A percentile compares a stretch with the other conserved stretches of the same genome.
These are phyloP conservation scores for Wallacemonas rigidus DNA, from an alignment of 208 protist genomes.

Conservation along the genomic window DNA sequence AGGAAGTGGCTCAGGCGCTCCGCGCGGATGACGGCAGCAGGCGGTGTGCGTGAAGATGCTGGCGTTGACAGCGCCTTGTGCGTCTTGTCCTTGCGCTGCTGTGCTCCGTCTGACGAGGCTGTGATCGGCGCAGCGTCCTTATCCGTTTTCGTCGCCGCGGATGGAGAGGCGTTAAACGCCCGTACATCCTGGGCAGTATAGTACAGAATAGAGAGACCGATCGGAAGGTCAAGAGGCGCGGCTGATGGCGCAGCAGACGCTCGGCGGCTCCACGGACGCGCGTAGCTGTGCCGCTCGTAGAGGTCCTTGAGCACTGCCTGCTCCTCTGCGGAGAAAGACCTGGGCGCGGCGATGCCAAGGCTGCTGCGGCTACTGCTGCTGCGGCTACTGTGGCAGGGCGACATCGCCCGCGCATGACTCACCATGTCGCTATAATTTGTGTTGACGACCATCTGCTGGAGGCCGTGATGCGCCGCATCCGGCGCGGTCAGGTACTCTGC, in stretches of 20 bases:
- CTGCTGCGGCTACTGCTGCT: neutral
- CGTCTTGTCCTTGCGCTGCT: too few relatives aligned
- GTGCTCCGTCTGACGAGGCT: too few relatives aligned
- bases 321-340: neutral
- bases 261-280: slow-evolving; percentile 6
- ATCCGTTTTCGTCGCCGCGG: neutral
- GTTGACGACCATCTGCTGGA: neutral
- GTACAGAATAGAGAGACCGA: slow-evolving; percentile 50
- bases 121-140: neutral
- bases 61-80: too few relatives aligned
- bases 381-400: neutral
- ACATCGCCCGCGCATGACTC: neutral
- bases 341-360: neutral
- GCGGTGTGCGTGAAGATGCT: too few relatives aligned
- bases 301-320: slow-evolving; percentile 3
- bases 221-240: slow-evolving; percentile 36
- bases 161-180: neutral
- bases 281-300: slow-evolving; percentile 5
- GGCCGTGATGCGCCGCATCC: neutral
- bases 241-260: neutral
- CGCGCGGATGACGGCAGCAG: neutral
- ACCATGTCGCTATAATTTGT: neutral
- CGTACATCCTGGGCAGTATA: slow-evolving; percentile 39
- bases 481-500: neutral
- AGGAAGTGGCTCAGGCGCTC: slow-evolving; percentile 33